phyloP scores from a whole-genome alignment of 352 stramenopile species.

The Globisporangium cederbergense region DNA sequence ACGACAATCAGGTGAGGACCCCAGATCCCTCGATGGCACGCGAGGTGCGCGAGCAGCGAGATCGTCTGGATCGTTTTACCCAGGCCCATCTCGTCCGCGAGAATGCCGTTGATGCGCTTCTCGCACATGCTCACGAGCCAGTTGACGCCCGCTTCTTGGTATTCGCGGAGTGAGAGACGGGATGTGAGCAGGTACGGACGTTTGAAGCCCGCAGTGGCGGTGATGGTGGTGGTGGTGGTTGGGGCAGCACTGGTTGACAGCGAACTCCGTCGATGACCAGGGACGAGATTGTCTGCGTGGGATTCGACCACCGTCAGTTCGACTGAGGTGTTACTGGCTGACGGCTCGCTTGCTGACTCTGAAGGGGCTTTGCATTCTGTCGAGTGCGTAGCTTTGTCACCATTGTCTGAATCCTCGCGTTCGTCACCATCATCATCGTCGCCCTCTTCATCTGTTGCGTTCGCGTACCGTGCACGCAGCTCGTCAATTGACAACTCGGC shows the following conservation, averaged over 20 bases:
- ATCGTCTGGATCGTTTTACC: constrained; percentile 99
- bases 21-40: constrained; percentile 90
- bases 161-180: constrained; percentile 64
- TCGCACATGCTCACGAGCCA: constrained; percentile 98
- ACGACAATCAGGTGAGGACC: constrained; percentile 98
- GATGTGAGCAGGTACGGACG: constrained; percentile 70
- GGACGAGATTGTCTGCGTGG: background rate
- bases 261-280: background rate
- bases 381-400: background rate
- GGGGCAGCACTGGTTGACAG: background rate
- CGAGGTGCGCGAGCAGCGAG: constrained; percentile 94
- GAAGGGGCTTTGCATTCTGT: background rate
- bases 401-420: background rate
- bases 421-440: background rate
- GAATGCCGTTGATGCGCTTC: constrained; percentile 97
- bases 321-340: background rate
- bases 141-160: constrained; percentile 90
- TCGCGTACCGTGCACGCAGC: constrained; percentile 64
- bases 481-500: constrained; percentile 88
- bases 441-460: constrained; percentile 3
- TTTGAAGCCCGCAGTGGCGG: constrained; percentile 30
- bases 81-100: constrained; percentile 96
- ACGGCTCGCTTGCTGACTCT: background rate
- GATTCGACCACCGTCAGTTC: background rate
- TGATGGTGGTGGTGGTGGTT: constrained; percentile 7